Evolutionary conservation across 768 basidiomycete species (phyloP).

Genomic region (Holtermannia corniformis): DNA sequence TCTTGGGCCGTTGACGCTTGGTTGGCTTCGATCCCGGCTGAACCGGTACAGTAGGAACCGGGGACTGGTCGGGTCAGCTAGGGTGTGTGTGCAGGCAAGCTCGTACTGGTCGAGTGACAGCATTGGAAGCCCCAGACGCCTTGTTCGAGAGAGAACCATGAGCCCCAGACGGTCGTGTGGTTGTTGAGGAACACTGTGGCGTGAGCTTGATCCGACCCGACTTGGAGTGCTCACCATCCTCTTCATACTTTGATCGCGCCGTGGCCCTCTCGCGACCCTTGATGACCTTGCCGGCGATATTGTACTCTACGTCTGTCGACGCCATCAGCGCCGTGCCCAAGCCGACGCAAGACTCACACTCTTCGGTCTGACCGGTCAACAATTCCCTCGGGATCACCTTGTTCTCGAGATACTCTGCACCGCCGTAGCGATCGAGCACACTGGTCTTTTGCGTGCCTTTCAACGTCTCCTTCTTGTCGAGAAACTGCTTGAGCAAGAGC

Average conservation of each 20-base stretch:
- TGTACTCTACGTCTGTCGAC: slow-evolving; percentile 78
- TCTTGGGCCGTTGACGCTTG: slow-evolving; percentile 64
- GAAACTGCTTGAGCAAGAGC: slow-evolving; percentile 80
- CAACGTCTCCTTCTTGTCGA: slow-evolving; percentile 80
- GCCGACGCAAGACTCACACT: slow-evolving; percentile 46
- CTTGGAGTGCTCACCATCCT: slow-evolving; percentile 64
- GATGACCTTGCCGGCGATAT: slow-evolving; percentile 76
- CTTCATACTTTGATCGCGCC: slow-evolving; percentile 82
- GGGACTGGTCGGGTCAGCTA: slow-evolving; percentile 46
- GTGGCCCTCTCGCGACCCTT: slow-evolving; percentile 86
- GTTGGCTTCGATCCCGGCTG: slow-evolving; percentile 69
- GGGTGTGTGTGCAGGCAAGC: not conserved
- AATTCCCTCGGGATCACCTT: slow-evolving; percentile 74
- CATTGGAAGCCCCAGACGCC: slow-evolving; percentile 88
- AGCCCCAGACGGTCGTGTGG: slow-evolving; percentile 95
- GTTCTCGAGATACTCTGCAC: slow-evolving; percentile 73
- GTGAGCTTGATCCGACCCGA: not conserved
- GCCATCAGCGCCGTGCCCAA: not conserved
- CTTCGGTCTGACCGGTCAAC: slow-evolving; percentile 88
- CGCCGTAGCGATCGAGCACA: slow-evolving; percentile 87
- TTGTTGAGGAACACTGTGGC: slow-evolving; percentile 74
- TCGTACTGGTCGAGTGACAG: slow-evolving; percentile 61
- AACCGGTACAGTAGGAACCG: slow-evolving; percentile 82
- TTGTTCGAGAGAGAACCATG: slow-evolving; percentile 67
- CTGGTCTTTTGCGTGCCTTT: slow-evolving; percentile 81